Percentiles rank a stretch among this genome's conserved stretches.
phyloP scores from a whole-genome alignment of 208 protist genomes.

The Endotrypanum monterogeii region DNA sequence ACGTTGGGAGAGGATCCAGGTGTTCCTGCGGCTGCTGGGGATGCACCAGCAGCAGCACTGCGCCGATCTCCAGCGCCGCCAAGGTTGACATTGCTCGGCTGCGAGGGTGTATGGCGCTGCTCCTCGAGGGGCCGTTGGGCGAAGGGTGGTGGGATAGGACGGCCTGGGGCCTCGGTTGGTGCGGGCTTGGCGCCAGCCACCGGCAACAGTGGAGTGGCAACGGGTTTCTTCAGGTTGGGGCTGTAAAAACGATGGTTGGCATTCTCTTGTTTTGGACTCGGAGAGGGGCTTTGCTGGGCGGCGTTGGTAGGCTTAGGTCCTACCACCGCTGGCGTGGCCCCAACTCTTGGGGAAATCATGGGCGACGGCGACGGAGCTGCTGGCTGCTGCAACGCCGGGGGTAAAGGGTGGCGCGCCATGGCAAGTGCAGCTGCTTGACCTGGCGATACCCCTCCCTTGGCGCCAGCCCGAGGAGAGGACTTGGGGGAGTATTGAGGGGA shows the following conservation, averaged over 20 bases:
- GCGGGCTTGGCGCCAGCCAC: conserved; percentile 7
- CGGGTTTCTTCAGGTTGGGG: conserved; percentile 4
- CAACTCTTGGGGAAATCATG: conserved; percentile 6
- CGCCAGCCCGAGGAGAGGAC: not conserved
- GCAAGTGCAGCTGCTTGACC: conserved; percentile 82
- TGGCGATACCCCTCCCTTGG: conserved; percentile 56
- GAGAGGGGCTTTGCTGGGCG: not conserved
- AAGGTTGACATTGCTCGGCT: conserved; percentile 23
- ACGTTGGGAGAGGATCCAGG: conserved; percentile 6
- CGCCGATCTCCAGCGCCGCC: conserved; percentile 13
- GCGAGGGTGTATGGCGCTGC: conserved; percentile 12
- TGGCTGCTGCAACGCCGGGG: not conserved
- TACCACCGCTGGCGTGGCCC: conserved; percentile 27
- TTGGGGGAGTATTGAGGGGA: conserved; percentile 19
- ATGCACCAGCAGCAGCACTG: not conserved
- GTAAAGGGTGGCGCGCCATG: conserved; percentile 44
- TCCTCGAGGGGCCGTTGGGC: conserved; percentile 16
- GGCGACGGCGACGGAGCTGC: conserved; percentile 3
- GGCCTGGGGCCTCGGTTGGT: not conserved
- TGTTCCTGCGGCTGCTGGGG: not conserved
- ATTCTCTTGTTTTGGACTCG: conserved; percentile 12
- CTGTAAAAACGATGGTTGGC: conserved; percentile 27
- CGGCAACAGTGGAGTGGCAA: conserved; percentile 19
- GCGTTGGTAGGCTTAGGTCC: conserved; percentile 36
- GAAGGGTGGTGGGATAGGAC: not conserved